phyloP scores from a whole-genome alignment of 306 rosid genomes.

The Casuarina cunninghamiana region DNA sequence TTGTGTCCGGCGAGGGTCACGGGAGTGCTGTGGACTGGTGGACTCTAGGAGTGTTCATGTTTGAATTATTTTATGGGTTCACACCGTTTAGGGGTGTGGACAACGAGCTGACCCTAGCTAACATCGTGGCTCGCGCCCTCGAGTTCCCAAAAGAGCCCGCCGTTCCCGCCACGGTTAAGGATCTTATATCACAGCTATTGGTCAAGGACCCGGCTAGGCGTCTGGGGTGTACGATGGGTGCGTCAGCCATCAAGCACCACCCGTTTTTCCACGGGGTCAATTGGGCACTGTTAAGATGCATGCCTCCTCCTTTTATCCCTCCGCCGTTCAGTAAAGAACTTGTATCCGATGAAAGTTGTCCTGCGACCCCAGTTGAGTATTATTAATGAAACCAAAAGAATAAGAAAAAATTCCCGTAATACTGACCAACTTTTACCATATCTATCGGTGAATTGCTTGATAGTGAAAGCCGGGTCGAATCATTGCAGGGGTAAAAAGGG shows the following conservation, averaged over 20 bases:
- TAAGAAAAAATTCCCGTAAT: slow-evolving; percentile 1
- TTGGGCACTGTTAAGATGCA: slow-evolving; percentile 60
- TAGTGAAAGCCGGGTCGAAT: background rate
- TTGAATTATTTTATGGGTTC: slow-evolving; percentile 51
- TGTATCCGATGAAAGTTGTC: slow-evolving; percentile 56
- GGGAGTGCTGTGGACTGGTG: slow-evolving; percentile 67
- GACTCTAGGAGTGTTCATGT: slow-evolving; percentile 58
- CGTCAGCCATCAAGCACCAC: slow-evolving; percentile 51
- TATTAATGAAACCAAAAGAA: slow-evolving; percentile 32
- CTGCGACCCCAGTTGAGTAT: slow-evolving; percentile 58
- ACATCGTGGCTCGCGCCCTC: slow-evolving; percentile 61
- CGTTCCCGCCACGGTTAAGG: slow-evolving; percentile 53
- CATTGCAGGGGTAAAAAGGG: background rate
- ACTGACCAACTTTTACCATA: background rate
- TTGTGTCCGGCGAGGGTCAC: slow-evolving; percentile 57
- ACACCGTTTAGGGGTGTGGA: slow-evolving; percentile 56
- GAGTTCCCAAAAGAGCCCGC: slow-evolving; percentile 61
- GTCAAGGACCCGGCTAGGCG: slow-evolving; percentile 51
- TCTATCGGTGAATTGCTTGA: background rate
- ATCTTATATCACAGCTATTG: slow-evolving; percentile 51
- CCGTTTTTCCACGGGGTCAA: slow-evolving; percentile 50
- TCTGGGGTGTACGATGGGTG: slow-evolving; percentile 51
- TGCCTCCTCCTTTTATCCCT: slow-evolving; percentile 52
- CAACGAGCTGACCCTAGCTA: slow-evolving; percentile 54
- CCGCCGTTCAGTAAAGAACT: slow-evolving; percentile 52